A percentile compares a stretch with the other conserved stretches of the same genome.
Conservation (phyloP, 1,284 basidiomycete genomes). For the Papiliotrema laurentii region DNA sequence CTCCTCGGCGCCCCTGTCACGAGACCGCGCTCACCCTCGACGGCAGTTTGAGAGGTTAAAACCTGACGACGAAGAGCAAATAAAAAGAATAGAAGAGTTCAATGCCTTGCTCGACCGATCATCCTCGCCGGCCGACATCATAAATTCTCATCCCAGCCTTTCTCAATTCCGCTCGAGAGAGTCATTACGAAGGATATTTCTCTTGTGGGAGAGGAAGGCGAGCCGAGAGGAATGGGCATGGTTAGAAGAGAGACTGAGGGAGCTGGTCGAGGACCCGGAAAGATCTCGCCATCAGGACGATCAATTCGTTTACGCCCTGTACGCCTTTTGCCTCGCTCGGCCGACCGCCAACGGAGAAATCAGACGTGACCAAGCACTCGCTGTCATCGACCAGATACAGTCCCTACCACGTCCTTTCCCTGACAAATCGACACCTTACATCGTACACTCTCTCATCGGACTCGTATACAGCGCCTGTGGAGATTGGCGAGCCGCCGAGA, state of each 20-base stretch:
- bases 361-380: not conserved
- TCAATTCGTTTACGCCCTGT: not conserved
- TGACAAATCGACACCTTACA: not conserved
- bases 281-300: not conserved
- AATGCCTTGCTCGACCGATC: not conserved
- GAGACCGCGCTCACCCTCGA: not conserved
- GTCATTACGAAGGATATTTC: not conserved
- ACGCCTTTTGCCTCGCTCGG: not conserved
- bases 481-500: not conserved
- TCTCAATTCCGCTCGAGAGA: not conserved
- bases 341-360: not conserved
- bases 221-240: not conserved
- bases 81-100: too few relatives aligned
- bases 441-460: not conserved
- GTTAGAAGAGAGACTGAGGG: not conserved
- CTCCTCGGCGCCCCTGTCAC: not conserved
- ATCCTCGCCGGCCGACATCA: too few relatives aligned
- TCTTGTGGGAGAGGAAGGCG: not conserved
- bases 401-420: not conserved
- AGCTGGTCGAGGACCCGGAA: not conserved
- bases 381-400: not conserved
- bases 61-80: too few relatives aligned
- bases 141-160: not conserved
- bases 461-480: not conserved
- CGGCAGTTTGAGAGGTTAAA: too few relatives aligned